Evolutionary conservation across 805 yeast genomes (phyloP), one percentile per base, ranked within the genome.

Genomic region (Metschnikowia cerradonensis): DNA sequence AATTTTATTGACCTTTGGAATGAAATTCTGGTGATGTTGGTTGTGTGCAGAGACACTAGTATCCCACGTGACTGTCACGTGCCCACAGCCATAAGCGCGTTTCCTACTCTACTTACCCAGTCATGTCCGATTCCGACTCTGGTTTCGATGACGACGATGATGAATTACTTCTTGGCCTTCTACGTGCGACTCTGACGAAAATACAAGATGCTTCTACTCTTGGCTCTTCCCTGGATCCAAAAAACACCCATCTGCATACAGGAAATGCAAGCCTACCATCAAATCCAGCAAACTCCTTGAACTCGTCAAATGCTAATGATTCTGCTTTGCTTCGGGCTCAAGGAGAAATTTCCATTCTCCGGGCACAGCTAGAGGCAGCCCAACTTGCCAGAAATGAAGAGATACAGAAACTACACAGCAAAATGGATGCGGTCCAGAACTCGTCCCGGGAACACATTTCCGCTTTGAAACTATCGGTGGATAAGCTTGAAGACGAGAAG

Each of bases 311-410:
- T 26, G 38, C 31, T 19, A 32, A 13, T n/a, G 34, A 42, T 14
- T n/a, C 36, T 14, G 45, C 45, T 47, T 42, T 82, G n/a, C 73
- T 71, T 49, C 68, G 76, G 34, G 85, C 88, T 4, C 80, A 79
- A 49, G 97, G 97, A 2, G 96, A 91, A 61, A 83, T 88, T 35
- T 83, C 94, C 13, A 83, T 90, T 34, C 71, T 91, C 15, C 72
- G 95, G 49, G 81, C 84, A 8, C 88, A 83, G 58, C 67, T 87
- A 19, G 68, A 76, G 19, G 75, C 77, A 39, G 53, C 79, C 3
- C 79, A 77, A 46, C 61, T 61, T 23, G 72, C 69, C 45, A 69
- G 69, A 39, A 68, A 68, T 5, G 66, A 64, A 1, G 83, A 79
- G 54, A 60, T 70, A 23, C 51, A 51, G 35, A 45, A 59, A 15